These are phyloP conservation scores for Gossypium turneri DNA, from an alignment of 345 rosid genomes.

Conservation along the genomic window DNA sequence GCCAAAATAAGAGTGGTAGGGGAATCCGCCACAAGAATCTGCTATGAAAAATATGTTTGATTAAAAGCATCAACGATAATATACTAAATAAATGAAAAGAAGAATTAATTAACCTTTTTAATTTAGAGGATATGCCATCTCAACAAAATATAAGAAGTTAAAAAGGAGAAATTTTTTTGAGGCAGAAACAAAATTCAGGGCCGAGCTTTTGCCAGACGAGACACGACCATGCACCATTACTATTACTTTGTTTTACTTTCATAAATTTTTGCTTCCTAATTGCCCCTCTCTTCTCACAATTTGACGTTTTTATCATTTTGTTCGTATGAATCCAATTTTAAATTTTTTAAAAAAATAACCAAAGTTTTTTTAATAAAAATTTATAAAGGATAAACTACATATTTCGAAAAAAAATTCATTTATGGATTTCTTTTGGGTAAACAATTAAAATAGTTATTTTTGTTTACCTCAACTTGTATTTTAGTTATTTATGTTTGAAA, in stretches of 20 bases:
- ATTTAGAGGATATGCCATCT: not conserved
- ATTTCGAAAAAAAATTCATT: too few relatives aligned
- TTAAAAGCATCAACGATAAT: not conserved
- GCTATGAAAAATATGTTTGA: conserved; percentile 16
- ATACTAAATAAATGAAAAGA: not conserved
- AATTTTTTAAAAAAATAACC: too few relatives aligned
- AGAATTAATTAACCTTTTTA: not conserved
- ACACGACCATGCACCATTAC: not conserved
- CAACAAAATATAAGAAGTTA: not conserved
- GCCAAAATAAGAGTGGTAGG: conserved; percentile 13
- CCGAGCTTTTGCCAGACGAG: not conserved
- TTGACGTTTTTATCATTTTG: not conserved
- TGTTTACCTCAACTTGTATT: too few relatives aligned
- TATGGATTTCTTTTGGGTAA: too few relatives aligned
- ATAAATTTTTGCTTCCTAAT: not conserved
- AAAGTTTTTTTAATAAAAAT: too few relatives aligned
- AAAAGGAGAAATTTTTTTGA: not conserved
- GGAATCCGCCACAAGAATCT: conserved; percentile 32
- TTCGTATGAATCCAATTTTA: too few relatives aligned
- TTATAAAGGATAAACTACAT: too few relatives aligned
- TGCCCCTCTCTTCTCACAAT: not conserved
- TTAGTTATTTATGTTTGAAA: too few relatives aligned
- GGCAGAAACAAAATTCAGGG: not conserved
- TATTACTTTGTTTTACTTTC: not conserved
- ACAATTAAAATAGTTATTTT: too few relatives aligned